Percentiles rank a stretch among this genome's conserved stretches.
These are phyloP conservation scores for Fusarium pseudograminearum DNA, from an alignment of 2,329 filamentous ascomycete genomes.

Conservation along the genomic window DNA sequence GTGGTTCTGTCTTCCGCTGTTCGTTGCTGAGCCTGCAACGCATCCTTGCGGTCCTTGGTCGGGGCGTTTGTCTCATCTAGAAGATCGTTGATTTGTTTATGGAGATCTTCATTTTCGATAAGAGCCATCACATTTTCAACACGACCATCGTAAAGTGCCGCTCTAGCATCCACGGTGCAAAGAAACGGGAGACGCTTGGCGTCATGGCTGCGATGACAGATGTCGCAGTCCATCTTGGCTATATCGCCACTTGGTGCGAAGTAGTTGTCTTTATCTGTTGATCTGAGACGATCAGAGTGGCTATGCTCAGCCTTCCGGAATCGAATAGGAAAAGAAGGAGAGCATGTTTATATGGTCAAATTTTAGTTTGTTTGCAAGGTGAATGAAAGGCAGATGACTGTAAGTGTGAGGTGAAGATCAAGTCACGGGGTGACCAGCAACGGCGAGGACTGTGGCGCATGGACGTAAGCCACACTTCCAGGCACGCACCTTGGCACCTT, in stretches of 20 bases:
- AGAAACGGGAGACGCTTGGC: slow-evolving; percentile 71
- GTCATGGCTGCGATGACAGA: slow-evolving; percentile 70
- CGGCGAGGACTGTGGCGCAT: slow-evolving; percentile 43
- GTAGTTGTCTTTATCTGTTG: slow-evolving; percentile 10
- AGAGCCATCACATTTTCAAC: slow-evolving; percentile 70
- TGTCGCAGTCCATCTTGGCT: slow-evolving; percentile 73
- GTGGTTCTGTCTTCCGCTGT: slow-evolving; percentile 69
- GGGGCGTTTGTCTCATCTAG: slow-evolving; percentile 29
- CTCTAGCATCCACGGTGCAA: slow-evolving; percentile 77
- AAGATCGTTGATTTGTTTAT: slow-evolving; percentile 60
- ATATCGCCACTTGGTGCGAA: slow-evolving; percentile 23
- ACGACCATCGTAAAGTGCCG: slow-evolving; percentile 73
- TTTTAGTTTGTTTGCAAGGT: slow-evolving; percentile 21
- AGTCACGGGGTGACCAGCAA: slow-evolving; percentile 46
- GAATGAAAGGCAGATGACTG: slow-evolving; percentile 45
- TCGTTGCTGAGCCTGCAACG: slow-evolving; percentile 60
- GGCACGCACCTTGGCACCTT: slow-evolving; percentile 24
- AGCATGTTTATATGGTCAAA: slow-evolving; percentile 29
- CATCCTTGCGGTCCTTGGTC: slow-evolving; percentile 47
- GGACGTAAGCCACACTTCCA: slow-evolving; percentile 40
- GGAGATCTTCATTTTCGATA: slow-evolving; percentile 71
- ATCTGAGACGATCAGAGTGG: slow-evolving; percentile 12
- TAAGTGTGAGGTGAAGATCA: slow-evolving; percentile 39
- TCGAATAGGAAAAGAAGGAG: slow-evolving; percentile 1
- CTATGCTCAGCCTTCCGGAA: slow-evolving; percentile 21